Base-by-base conservation (phyloP, 768 basidiomycete genomes). In the Lepiota brunneoincarnata region DNA sequence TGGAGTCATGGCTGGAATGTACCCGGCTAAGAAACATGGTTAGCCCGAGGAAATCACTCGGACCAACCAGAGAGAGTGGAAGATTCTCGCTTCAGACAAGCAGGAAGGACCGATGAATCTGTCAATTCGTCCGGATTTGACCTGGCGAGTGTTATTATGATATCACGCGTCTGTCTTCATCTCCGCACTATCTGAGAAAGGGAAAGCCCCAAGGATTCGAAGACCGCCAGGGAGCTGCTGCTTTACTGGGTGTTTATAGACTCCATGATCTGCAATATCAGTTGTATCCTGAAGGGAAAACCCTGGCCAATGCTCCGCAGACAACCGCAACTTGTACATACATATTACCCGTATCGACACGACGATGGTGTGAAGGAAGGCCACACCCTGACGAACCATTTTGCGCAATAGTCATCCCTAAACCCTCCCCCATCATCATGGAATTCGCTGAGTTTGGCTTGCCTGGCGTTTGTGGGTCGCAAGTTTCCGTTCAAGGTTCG, bases 1-100 rank as follows among this genome's bases (percentile, higher is more conserved):
- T n/a, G n/a, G n/a, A n/a, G n/a, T n/a, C n/a, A n/a, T 20, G 28
- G 24, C 28, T 18, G 28, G 50, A 51, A 51, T 35, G 31, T 7
- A 34, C 50, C 50, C 18, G 35, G 43, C 36, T 26, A 36, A 36
- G 42, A 9, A 24, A 9, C 11, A 35, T 37, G n/a, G 34, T n/a
- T 36, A 37, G 20, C 42, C 49, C 51, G 51, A 52, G 51, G 51
- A 45, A 45, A 35, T 37, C 51, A 14, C 28, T 52, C 51, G 51
- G 51, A 52, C 51, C 38, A 44, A 36, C 42, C 37, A 52, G 44
- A 43, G 35, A 44, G 44, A 45, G 28, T 20, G 40, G 28, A 6
- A 23, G 41, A 51, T 41, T 23, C 34, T 40, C 20, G 48, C 18
- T 14, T 49, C n/a, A 6, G 48, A 49, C 49, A 50, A 18, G 48